Base-by-base conservation (phyloP, 169 alveolate species). In the Plasmodium berghei region DNA sequence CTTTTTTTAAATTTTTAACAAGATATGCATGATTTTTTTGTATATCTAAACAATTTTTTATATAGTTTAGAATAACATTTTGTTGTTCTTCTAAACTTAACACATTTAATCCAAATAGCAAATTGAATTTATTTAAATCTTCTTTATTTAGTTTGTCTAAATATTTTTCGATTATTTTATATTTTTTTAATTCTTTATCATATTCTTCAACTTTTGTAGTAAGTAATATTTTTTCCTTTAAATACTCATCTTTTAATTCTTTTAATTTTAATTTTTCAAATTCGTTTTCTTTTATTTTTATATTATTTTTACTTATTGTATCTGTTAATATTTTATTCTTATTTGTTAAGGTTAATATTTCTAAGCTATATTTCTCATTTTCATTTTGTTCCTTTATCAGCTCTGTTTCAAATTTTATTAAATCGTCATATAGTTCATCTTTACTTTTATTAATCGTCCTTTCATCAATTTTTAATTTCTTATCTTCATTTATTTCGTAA, bases 171-270 rank as follows among this genome's bases (percentile, higher is more conserved):
- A 77, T 8, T 6, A 34, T 28, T 77, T 77, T 77, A 58, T 77
- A 77, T 48, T 77, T 77, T 52, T 64, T 77, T 58, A 77, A 52
- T 77, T 77, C 89, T 58, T 77, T 77, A 56, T 77, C 89, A 77
- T 77, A 77, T 77, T 77, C 89, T 58, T 77, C 80, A 24, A 77
- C 66, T 77, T 77, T 77, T 9, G 89, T 49, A 28, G 80, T n/a
- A n/a, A 77, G 77, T 9, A 64, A 20, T 48, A 77, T 52, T 77
- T 77, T 77, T 2, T 77, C 89, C 45, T 77, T 77, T n/a, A 77
- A 20, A 77, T 77, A 77, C 52, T 49, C 89, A 77, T 77, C 89
- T 58, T 77, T 77, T 70, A 66, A 64, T 64, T 77, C 72, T 70
- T 77, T 77, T 69, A 77, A 42, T 77, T 77, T 77, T 77, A 28